Base-by-base conservation (phyloP, 2,329 filamentous ascomycete species). In the Xylariales sp. region DNA sequence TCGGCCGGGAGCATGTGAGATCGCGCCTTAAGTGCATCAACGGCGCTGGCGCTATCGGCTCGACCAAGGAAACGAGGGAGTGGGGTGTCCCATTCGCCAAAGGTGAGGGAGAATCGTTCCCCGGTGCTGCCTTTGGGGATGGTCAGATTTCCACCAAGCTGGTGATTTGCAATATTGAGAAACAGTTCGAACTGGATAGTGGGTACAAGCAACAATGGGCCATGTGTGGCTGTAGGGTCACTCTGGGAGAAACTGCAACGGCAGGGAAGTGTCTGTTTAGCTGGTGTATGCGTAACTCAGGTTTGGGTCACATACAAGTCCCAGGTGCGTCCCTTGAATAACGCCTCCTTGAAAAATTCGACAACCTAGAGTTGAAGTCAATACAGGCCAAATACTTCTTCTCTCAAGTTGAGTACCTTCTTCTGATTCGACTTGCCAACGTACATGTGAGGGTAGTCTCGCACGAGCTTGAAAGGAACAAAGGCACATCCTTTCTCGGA, bases 61-160 rank as follows among this genome's bases (percentile, higher is more conserved):
- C 82, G 84, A 2, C 90, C 89, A 5, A 96, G 81, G 74, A 89
- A 94, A 49, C 88, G 86, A 3, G 94, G 93, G 7, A 85, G 83
- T 4, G 90, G 89, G 5, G 85, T 87, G 3, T 84, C 84, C 41
- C 87, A 84, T 36, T 87, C 75, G 0, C 84, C 84, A 75, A 97
- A 96, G 9, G 80, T 80, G 65, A 91, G 78, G 50, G 86, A 78
- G 66, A 96, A 90, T 0, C 85, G 87, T 16, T 83, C 80, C 4
- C 83, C 80, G 12, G 83, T 82, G 5, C 80, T 78, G 0, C 85
- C 82, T 0, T 74, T 64, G 0, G 91, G 91, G 54, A 97, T 87
- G 1, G 77, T 78, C 14, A 95, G 81, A 0, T 78, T 73, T 5
- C 83, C 85, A 0, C 79, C 76, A 3, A 91, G 83, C 50, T 87